These are phyloP conservation scores for Inga laurina DNA, from an alignment of 306 rosid species.

Conservation along the genomic window DNA sequence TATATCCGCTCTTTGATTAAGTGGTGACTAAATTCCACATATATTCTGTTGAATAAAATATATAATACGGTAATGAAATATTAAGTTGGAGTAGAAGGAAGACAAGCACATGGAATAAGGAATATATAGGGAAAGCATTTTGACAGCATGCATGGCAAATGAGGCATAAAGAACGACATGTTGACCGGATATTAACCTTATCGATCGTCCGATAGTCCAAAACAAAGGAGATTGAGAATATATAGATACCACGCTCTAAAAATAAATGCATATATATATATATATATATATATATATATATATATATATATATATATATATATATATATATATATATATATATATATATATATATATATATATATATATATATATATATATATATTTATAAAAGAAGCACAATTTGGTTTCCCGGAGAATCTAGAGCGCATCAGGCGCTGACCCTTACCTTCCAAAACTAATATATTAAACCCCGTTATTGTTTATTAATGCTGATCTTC, in stretches of 20 bases:
- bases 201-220: conserved; percentile 43
- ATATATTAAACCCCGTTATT: conserved; percentile 44
- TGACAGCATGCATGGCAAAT: conserved; percentile 67
- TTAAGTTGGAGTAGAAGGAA: conserved; percentile 1
- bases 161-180: conserved; percentile 79
- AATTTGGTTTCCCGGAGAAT: conserved; percentile 83
- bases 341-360: background rate
- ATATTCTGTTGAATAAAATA: background rate
- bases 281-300: background rate
- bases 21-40: background rate
- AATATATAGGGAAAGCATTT: conserved; percentile 40
- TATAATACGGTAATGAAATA: background rate
- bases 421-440: conserved; percentile 99
- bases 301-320: background rate
- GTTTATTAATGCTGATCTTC: conserved; percentile 39
- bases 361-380: too few species aligned
- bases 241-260: conserved; percentile 11
- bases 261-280: background rate
- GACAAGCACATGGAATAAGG: conserved; percentile 23
- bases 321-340: background rate
- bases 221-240: background rate
- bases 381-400: conserved; percentile 21
- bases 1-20: conserved; percentile 19
- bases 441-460: conserved; percentile 73
- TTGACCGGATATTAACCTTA: conserved; percentile 76